Base-by-base conservation (phyloP, 1,284 basidiomycete genomes). In the Porogramme epimiltina region DNA sequence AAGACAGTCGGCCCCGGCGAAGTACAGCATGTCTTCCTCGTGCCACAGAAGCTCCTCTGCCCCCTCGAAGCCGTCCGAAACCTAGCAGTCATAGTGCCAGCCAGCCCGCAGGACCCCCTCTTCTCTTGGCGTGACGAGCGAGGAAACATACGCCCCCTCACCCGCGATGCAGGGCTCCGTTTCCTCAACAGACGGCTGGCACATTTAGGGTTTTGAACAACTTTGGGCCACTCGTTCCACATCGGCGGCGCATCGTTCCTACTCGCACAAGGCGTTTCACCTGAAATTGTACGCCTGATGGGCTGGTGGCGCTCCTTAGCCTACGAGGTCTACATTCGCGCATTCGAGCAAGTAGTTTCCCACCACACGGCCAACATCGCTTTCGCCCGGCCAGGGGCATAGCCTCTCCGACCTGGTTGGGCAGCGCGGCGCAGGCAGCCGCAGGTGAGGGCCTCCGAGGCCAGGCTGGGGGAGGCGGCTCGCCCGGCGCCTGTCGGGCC, bases 181-280 rank as follows among this genome's bases (percentile, higher is more conserved):
- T 31, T 15, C 28, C 8, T 31, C 28, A 31, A 31, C 15, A 15
- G 15, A 15, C 8, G 28, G 28, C 28, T 31, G 8, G 28, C 28
- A n/a, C 2, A 53, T 58, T 0, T 46, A 34, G 15, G 69, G 1
- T 70, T 56, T 55, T 67, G 70, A 0, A 71, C 55, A 0, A 25
- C 67, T 0, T 72, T 68, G 42, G 68, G 72, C 1, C 71, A 73
- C 47, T 74, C 69, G 4, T 72, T 72, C 48, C 58, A 66, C 3
- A 73, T 72, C 39, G 70, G 70, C 0, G 70, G 70, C 4, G 66
- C 70, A 0, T 71, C 70, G 0, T 71, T 67, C 51, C 68, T 58
- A 43, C 58, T 73, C 0, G 59, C 63, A 0, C 45, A 68, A 37
- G 57, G 55, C 2, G 59, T 68, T 0, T 38, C 54, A 19, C 67